Base-by-base conservation (phyloP, 129 eudicot species). In the Ambrosia trifida region DNA sequence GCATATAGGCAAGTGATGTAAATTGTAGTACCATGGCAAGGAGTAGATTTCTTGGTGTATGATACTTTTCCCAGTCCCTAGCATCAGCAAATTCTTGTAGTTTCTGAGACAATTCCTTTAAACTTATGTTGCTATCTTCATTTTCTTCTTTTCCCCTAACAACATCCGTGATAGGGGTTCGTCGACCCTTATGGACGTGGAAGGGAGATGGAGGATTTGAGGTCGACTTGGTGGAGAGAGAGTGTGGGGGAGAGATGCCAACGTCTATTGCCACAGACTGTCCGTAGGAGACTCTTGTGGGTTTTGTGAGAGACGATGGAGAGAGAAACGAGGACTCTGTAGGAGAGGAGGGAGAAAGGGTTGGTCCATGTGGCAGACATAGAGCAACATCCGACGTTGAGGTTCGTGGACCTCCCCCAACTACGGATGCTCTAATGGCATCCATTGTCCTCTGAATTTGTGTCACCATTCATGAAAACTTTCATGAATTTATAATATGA, bases 31-130 rank as follows among this genome's bases (percentile, higher is more conserved):
- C 91, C 91, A 86, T 83, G 14, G 91, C 91, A 75, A 86, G 86
- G 44, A 86, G 91, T 18, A 86, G 69, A 78, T 86, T 86, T 33
- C 88, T 76, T 10, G 91, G 91, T 12, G 82, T 86, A 43, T 86
- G 91, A 56, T 78, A 83, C 83, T 78, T 83, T 67, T 83, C 92
- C 92, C 92, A 83, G 53, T 86, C 84, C 70, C 88, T 78, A 58
- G 77, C 92, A 81, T 81, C 80, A 4, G 86, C 88, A 78, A 86
- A 86, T 1, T 86, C 88, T 69, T 86, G 86, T 64, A 86, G 84
- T 45, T 83, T 81, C 79, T 71, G 66, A 13, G 86, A 81, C 28
- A 86, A 68, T 12, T 83, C 84, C 50, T 83, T 86, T 5, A 86
- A 43, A 67, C 84, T 81, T 58, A 86, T 73, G 44, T 75, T 88